Evolutionary conservation across 2,329 filamentous ascomycete species (phyloP), one percentile per base, ranked within the genome.

Genomic region (Microdochium bolleyi): DNA sequence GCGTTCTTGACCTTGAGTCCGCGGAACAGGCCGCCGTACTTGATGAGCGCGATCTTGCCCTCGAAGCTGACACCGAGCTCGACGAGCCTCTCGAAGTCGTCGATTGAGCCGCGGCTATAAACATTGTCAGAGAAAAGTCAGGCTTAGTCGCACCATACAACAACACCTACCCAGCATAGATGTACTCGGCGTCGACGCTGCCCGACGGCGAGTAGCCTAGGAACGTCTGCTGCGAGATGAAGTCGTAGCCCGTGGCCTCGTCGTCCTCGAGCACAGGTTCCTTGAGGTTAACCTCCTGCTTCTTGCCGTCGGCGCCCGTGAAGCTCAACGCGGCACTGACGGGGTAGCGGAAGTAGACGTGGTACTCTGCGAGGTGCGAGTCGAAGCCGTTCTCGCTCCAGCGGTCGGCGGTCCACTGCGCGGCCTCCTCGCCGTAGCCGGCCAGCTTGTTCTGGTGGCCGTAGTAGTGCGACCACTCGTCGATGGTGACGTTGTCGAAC

Each of bases 1-100:
- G 90, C 89, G 52, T 89, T 82, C 71, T 91, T 92, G 49, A 94
- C 83, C 65, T 94, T 95, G 48, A 95, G 71, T 0, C 89, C 90
- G 38, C 90, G 79, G 71, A 94, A 92, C 24, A 88, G 78, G 2
- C 78, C 75, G 1, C 89, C 89, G 62, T 95, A 95, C 62, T 87
- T 88, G 16, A 79, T 81, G 37, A 95, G 67, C 0, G 87, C 88
- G 59, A 95, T 90, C 69, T 92, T 92, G 46, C 89, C 89, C 58
- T 84, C 68, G 10, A 94, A 67, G 24, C 78, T 80, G 21, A 94
- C 73, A 48, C 87, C 87, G 1, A 86, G 80, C 46, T 83, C 77
- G 14, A 82, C 67, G 10, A 94, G 72, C 50, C 88, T 84, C 54
- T 90, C 80, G 55, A 85, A 94, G 61, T 94, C 89, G 22, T 76